These are phyloP conservation scores for Colletotrichum cereale DNA, from an alignment of 2,329 filamentous ascomycete genomes.

Conservation along the genomic window DNA sequence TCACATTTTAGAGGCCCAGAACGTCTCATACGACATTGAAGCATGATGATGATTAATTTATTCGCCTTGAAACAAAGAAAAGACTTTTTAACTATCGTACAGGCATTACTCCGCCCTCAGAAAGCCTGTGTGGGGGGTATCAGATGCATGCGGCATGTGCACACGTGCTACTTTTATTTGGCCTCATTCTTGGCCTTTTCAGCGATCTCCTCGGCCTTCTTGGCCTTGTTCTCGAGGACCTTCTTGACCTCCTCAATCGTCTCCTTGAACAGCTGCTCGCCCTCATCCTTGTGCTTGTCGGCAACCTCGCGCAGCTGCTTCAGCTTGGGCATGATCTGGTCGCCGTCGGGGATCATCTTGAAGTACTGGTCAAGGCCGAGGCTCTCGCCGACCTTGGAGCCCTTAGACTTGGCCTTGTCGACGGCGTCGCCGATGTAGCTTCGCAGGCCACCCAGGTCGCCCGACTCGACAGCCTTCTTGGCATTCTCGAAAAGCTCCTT, in stretches of 20 bases:
- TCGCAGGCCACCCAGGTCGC: conserved; percentile 70
- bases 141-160: not conserved
- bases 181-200: conserved; percentile 65
- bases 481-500: conserved; percentile 73
- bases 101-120: not conserved
- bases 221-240: conserved; percentile 71
- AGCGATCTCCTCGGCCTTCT: conserved; percentile 69
- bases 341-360: conserved; percentile 73
- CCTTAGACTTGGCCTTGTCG: conserved; percentile 68
- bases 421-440: conserved; percentile 68
- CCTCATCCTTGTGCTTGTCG: conserved; percentile 76
- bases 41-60: not conserved
- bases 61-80: not conserved
- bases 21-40: not conserved
- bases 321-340: conserved; percentile 75
- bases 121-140: not conserved
- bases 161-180: conserved; percentile 46
- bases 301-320: conserved; percentile 74
- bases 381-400: conserved; percentile 51
- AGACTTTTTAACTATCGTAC: not conserved
- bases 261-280: conserved; percentile 76
- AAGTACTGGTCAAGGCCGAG: conserved; percentile 71
- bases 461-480: conserved; percentile 71
- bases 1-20: not conserved
- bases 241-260: conserved; percentile 75